Base-by-base conservation (phyloP, 208 protist genomes). In the Trypanosoma avium region DNA sequence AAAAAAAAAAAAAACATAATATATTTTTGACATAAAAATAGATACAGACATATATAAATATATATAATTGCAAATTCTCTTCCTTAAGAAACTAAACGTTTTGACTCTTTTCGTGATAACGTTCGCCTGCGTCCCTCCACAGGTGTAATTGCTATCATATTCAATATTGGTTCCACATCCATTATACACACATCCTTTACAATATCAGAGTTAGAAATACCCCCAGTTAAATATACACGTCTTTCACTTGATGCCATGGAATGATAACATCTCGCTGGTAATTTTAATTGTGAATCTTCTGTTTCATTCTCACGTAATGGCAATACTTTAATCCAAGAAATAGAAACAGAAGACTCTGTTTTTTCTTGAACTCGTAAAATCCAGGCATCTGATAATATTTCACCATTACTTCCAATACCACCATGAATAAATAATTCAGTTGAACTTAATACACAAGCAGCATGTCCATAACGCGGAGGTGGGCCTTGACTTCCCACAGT, bases 391-490 rank as follows among this genome's bases (percentile, higher is more conserved):
- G 49, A 63, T 21, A 84, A 68, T 24, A 88, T 63, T 2, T 66
- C 47, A 0, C 85, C 88, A 19, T 27, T 57, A 21, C 49, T 79
- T 27, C 77, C 83, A 45, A 92, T 61, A 38, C 88, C 88, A 50
- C 88, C 88, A 52, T 92, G 73, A 9, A 93, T 12, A 13, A 93
- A 38, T n/a, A 90, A 40, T 67, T 93, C 84, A 24, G 67, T 50
- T 21, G 55, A 38, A 24, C 66, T 59, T 15, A 72, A 6, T n/a
- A 58, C 66, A 48, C 66, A 72, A 21, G 58, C 66, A 15, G 66
- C 66, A 60, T 72, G 71, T 38, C 36, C 64, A 21, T 73, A 66
- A 24, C 62, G 33, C 29, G 60, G 52, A 26, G 58, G 19, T 27
- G 68, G 61, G 10, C 61, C 60, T 5, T 35, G 19, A 17, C 4